These are phyloP conservation scores for Boletus sp. DNA, from an alignment of 768 basidiomycete species.

Conservation along the genomic window DNA sequence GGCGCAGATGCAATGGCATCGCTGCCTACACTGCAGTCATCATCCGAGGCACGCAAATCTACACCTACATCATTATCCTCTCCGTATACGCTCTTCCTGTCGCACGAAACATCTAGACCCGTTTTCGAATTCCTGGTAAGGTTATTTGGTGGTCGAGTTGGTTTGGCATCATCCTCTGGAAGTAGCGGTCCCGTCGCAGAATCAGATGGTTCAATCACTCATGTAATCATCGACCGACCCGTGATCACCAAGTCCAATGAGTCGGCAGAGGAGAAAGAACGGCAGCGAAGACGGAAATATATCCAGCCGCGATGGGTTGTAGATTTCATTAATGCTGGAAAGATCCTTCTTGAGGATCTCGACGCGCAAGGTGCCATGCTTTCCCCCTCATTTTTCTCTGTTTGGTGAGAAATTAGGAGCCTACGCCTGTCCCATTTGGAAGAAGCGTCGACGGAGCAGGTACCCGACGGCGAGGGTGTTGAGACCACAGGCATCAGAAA, in stretches of 20 bases:
- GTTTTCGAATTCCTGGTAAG: constrained; percentile 94
- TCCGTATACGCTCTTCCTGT: constrained; percentile 88
- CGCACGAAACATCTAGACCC: constrained; percentile 84
- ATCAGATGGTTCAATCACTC: constrained; percentile 81
- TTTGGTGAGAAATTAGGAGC: constrained; percentile 82
- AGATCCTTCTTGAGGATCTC: constrained; percentile 76
- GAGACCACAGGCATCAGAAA: constrained; percentile 30
- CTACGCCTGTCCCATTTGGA: constrained; percentile 41
- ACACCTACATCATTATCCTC: constrained; percentile 67
- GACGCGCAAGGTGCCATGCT: constrained; percentile 78
- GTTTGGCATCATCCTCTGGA: constrained; percentile 83
- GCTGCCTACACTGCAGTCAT: constrained; percentile 66
- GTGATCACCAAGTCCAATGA: constrained; percentile 46
- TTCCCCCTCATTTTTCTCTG: constrained; percentile 95
- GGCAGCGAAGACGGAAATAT: constrained; percentile 70
- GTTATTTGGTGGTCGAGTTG: constrained; percentile 87
- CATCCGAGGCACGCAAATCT: constrained; percentile 58
- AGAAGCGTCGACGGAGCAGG: constrained; percentile 29
- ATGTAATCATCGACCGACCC: constrained; percentile 93
- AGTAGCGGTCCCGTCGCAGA: constrained; percentile 78
- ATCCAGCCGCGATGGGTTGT: constrained; percentile 98
- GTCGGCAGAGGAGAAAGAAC: constrained; percentile 56
- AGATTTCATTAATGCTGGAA: constrained; percentile 89
- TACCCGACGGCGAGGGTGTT: constrained; percentile 26
- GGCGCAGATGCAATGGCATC: constrained; percentile 42